Percentiles rank a stretch among this genome's conserved stretches.
phyloP scores from a whole-genome alignment of 352 stramenopile genomes.

The Pythium pectinolyticum region DNA sequence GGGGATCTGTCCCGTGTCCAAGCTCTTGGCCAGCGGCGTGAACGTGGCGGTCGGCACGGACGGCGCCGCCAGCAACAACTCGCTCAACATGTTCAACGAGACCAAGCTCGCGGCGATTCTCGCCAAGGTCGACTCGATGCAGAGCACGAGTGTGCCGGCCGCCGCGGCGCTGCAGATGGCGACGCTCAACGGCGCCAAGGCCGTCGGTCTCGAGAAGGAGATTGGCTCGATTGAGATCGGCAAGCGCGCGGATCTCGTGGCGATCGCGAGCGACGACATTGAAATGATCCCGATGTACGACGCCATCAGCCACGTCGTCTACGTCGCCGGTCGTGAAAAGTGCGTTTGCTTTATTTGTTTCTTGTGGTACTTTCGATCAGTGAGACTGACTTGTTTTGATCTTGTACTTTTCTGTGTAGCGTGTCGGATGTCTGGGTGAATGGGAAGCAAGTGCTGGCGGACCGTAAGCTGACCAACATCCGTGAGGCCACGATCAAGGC shows the following conservation, averaged over 20 bases:
- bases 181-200: slow-evolving; percentile 88
- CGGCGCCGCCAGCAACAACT: slow-evolving; percentile 86
- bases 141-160: slow-evolving; percentile 63
- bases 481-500: slow-evolving; percentile 62
- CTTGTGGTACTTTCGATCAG: neutral
- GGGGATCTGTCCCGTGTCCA: slow-evolving; percentile 74
- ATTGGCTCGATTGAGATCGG: slow-evolving; percentile 86
- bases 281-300: slow-evolving; percentile 90
- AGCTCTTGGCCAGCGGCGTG: slow-evolving; percentile 74
- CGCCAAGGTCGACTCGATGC: slow-evolving; percentile 71
- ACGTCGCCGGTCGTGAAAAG: slow-evolving; percentile 78
- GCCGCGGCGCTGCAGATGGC: slow-evolving; percentile 78
- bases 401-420: slow-evolving; percentile 25
- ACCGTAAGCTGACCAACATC: slow-evolving; percentile 76
- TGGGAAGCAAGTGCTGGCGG: slow-evolving; percentile 71
- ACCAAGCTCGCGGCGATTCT: slow-evolving; percentile 89
- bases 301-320: slow-evolving; percentile 86
- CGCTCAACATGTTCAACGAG: slow-evolving; percentile 88
- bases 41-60: slow-evolving; percentile 90
- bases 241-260: slow-evolving; percentile 85
- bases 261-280: slow-evolving; percentile 74
- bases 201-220: slow-evolving; percentile 72
- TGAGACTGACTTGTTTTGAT: neutral
- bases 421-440: slow-evolving; percentile 91
- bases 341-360: slow-evolving; percentile 25